Base-by-base conservation (phyloP, 768 basidiomycete species). In the Kwoniella heveanensis region DNA sequence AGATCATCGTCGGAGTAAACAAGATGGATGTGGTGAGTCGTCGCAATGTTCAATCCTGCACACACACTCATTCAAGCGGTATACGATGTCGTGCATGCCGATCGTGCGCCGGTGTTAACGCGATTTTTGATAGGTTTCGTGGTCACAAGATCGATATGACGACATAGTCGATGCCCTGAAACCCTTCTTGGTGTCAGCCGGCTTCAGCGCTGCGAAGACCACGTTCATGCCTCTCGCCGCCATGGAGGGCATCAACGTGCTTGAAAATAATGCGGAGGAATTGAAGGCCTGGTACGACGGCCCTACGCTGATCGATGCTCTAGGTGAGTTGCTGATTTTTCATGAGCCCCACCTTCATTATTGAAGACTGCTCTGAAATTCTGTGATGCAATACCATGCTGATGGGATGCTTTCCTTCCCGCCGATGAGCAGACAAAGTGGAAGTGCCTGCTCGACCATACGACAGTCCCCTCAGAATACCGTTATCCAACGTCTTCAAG, bases 401-500 rank as follows among this genome's bases (percentile, higher is more conserved):
- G 39, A 44, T 17, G 4, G 17, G 9, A 17, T 44, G 3, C 39
- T 17, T 4, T 36, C 49, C 64, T 69, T 32, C 71, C 36, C 21
- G 1, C 19, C 37, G 57, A 30, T 60, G 39, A 32, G 64, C 64
- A 92, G 93, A 96, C 80, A 81, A 84, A 62, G 80, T 96, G 46
- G 89, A 90, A 62, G 90, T 92, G 0, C 94, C 94, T 0, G 73
- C 82, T 8, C 84, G 94, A 50, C 88, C 92, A 56, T 87, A 94
- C 51, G 83, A 84, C 2, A 84, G 86, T 0, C 88, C 94, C 0
- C 79, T 95, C 24, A 86, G 96, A 37, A 83, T 97, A 49, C 96
- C 96, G 0, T 86, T 98, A 22, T 90, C 92, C 13, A 98, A 99
- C 77, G 91, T 98, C 2, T 98, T 95, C 84, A 94, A 88, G 79